Conservation (phyloP, 148 eudicot species). For the Rheum nobile region DNA sequence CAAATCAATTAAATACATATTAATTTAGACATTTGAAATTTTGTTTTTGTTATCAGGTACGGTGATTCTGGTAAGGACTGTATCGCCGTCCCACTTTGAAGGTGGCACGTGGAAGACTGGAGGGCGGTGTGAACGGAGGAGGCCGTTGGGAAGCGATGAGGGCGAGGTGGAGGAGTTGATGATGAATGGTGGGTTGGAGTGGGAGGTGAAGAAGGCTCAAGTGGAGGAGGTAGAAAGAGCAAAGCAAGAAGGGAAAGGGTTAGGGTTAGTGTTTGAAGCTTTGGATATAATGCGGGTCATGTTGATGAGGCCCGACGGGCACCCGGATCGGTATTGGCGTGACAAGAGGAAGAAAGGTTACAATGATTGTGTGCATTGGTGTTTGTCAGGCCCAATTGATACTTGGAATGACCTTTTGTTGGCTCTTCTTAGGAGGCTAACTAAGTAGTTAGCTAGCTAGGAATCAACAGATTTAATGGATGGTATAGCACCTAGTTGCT, state of each 20-base stretch:
- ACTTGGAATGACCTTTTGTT: slow-evolving; percentile 55
- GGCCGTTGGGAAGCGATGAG: slow-evolving; percentile 21
- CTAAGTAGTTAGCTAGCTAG: neutral
- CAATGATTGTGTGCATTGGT: slow-evolving; percentile 79
- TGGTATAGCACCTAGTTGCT: neutral
- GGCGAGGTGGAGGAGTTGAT: neutral
- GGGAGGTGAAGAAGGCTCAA: slow-evolving; percentile 28
- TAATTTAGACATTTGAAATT: no score
- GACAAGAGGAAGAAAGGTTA: slow-evolving; percentile 51
- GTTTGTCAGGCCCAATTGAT: slow-evolving; percentile 75
- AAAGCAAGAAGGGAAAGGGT: slow-evolving; percentile 14
- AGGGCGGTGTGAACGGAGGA: slow-evolving; percentile 48
- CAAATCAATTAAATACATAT: no score
- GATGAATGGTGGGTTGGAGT: slow-evolving; percentile 11
- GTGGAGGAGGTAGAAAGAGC: slow-evolving; percentile 37
- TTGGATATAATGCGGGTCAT: slow-evolving; percentile 55
- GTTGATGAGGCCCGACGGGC: slow-evolving; percentile 64
- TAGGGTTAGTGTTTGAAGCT: slow-evolving; percentile 21
- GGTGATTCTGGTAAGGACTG: slow-evolving; percentile 43
- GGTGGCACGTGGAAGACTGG: slow-evolving; percentile 53
- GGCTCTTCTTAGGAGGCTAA: slow-evolving; percentile 20
- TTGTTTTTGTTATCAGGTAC: no score
- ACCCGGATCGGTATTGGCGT: slow-evolving; percentile 48
- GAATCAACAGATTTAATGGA: neutral
- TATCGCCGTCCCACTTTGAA: slow-evolving; percentile 71